Evolutionary conservation across 768 basidiomycete genomes (phyloP).

Genomic region (Tephrocybe sp.): DNA sequence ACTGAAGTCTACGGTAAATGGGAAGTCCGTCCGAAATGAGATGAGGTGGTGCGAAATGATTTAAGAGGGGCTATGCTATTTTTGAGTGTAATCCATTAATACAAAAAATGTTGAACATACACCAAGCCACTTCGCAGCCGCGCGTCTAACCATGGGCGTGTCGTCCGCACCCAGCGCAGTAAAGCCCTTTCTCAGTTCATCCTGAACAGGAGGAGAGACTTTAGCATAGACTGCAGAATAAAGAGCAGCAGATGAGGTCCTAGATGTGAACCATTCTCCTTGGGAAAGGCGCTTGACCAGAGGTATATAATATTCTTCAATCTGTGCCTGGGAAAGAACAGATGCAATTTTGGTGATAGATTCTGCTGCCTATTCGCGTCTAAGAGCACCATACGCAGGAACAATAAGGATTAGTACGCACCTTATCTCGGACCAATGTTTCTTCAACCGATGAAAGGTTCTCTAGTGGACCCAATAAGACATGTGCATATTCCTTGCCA

Average conservation of each 20-base stretch:
- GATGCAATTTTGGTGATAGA: constrained; percentile 88
- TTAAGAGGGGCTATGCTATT: constrained; percentile 65
- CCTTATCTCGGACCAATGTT: constrained; percentile 97
- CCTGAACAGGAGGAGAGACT: constrained; percentile 69
- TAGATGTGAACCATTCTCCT: constrained; percentile 99
- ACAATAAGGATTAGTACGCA: constrained; percentile 35
- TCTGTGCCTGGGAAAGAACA: constrained; percentile 71
- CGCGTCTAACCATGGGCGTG: constrained; percentile 97
- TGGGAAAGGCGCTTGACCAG: constrained; percentile 83
- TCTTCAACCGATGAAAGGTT: constrained; percentile 97
- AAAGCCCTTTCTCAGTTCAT: constrained; percentile 87
- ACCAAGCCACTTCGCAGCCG: constrained; percentile 94
- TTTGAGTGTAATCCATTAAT: neutral
- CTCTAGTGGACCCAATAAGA: constrained; percentile 89
- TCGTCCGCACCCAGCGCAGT: constrained; percentile 84
- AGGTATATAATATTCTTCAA: constrained; percentile 91
- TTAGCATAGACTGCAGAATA: constrained; percentile 88
- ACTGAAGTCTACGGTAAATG: constrained; percentile 89
- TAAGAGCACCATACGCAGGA: constrained; percentile 8
- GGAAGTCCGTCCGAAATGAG: constrained; percentile 86
- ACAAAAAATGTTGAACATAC: constrained; percentile 45
- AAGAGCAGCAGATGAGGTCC: constrained; percentile 92
- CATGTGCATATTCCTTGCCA: constrained; percentile 81
- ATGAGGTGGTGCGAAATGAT: constrained; percentile 74
- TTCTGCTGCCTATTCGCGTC: constrained; percentile 74